phyloP scores from a whole-genome alignment of 805 yeast genomes.

The Ogataea populi-albae region DNA sequence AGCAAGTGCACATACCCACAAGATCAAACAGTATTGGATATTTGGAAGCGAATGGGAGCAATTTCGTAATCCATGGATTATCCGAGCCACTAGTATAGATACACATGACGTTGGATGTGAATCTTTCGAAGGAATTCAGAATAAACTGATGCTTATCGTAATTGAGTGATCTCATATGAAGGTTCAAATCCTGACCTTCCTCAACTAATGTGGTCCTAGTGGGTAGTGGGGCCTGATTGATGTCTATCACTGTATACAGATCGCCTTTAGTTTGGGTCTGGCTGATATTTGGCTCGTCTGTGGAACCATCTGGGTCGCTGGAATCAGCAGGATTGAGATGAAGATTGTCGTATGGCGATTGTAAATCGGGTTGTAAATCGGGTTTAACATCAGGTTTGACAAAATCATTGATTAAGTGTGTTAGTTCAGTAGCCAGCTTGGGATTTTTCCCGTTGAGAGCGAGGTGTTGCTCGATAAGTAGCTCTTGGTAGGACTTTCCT shows the following conservation, averaged over 20 bases:
- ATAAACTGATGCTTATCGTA: constrained; percentile 12
- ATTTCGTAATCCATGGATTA: constrained; percentile 18
- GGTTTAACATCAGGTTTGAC: neutral
- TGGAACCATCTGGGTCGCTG: neutral
- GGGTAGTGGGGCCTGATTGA: neutral
- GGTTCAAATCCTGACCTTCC: neutral
- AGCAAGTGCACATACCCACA: constrained; percentile 16
- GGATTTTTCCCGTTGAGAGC: constrained; percentile 17
- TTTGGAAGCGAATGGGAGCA: constrained; percentile 9
- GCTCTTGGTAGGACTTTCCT: constrained; percentile 16
- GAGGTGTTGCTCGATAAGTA: constrained; percentile 15
- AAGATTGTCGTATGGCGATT: neutral
- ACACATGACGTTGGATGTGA: constrained; percentile 15
- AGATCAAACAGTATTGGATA: constrained; percentile 16
- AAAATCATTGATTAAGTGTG: constrained; percentile 12
- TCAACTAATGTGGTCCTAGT: neutral
- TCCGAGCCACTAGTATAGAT: constrained; percentile 4
- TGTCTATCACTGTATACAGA: neutral
- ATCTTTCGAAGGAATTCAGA: constrained; percentile 12
- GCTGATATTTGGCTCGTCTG: neutral
- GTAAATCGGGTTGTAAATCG: constrained; percentile 1
- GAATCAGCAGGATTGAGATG: neutral
- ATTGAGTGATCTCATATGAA: neutral
- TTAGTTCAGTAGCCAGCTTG: constrained; percentile 14
- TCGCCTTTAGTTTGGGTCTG: neutral